Evolutionary conservation across 768 basidiomycete genomes (phyloP).

Genomic region (Russula foetens): DNA sequence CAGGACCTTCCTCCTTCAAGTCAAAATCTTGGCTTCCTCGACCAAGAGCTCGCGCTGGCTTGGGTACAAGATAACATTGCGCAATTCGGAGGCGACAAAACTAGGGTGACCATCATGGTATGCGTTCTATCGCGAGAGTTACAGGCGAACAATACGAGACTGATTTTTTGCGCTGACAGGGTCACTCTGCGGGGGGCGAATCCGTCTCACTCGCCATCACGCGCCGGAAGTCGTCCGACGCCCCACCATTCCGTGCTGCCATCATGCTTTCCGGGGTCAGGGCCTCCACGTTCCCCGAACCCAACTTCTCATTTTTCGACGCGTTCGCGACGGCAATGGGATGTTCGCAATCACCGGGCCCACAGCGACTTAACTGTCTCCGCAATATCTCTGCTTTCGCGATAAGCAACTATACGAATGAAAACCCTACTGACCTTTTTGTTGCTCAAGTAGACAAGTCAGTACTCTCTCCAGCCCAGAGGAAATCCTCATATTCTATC

Average conservation of each 20-base stretch:
- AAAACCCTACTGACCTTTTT: not conserved
- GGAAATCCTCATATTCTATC: not conserved
- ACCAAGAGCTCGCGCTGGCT: slow-evolving; percentile 30
- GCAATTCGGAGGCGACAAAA: slow-evolving; percentile 50
- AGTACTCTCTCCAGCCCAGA: not conserved
- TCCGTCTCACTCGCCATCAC: slow-evolving; percentile 4
- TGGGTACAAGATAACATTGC: slow-evolving; percentile 56
- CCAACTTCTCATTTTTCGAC: not conserved
- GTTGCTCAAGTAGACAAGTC: slow-evolving; percentile 2
- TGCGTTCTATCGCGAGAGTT: slow-evolving; percentile 9
- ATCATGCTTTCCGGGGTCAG: not conserved
- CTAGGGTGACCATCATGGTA: slow-evolving; percentile 30
- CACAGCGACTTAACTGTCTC: slow-evolving; percentile 21
- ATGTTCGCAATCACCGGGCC: slow-evolving; percentile 20
- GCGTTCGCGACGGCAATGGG: slow-evolving; percentile 11
- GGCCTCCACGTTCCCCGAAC: not conserved
- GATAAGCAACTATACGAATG: slow-evolving; percentile 17
- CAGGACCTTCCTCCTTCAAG: not conserved
- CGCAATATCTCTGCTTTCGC: slow-evolving; percentile 17
- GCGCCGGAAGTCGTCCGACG: not conserved
- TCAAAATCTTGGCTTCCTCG: slow-evolving; percentile 3
- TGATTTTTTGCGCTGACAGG: not conserved
- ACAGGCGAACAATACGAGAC: not conserved
- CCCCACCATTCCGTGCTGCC: slow-evolving; percentile 3
- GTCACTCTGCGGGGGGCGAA: not conserved